Conservation (phyloP, 306 rosid genomes). For the Albizia julibrissin region DNA sequence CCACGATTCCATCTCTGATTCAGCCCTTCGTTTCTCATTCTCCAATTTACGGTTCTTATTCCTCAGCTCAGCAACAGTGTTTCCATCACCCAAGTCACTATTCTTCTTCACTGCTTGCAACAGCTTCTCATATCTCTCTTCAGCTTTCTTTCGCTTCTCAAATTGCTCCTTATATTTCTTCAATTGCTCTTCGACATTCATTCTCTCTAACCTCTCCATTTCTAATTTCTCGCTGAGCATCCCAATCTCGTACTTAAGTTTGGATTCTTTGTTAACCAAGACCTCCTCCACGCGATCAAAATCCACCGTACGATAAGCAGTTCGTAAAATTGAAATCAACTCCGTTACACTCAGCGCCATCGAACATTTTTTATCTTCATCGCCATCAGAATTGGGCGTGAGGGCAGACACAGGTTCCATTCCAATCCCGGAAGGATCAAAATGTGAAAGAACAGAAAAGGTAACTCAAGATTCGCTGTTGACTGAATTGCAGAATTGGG, state of each 20-base stretch:
- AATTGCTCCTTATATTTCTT: conserved; percentile 17
- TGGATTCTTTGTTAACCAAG: conserved; percentile 9
- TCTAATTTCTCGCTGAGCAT: background rate
- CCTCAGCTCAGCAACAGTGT: background rate
- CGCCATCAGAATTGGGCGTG: background rate
- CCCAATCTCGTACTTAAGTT: background rate
- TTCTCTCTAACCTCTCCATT: background rate
- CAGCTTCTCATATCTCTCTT: conserved; percentile 1
- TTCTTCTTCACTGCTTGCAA: background rate
- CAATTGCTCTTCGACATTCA: conserved; percentile 7
- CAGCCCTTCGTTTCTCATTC: background rate
- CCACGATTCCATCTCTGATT: background rate
- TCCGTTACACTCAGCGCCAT: conserved; percentile 11
- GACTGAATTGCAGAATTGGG: background rate
- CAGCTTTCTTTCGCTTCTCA: conserved; percentile 10
- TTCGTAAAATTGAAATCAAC: conserved; percentile 16
- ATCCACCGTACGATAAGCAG: background rate
- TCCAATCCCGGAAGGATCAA: background rate
- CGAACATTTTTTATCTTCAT: background rate
- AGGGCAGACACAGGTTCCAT: background rate
- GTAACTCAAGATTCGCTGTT: background rate
- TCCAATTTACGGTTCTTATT: conserved; percentile 14
- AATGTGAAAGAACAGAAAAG: background rate
- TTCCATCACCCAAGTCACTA: background rate
- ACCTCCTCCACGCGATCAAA: conserved; percentile 31